These are phyloP conservation scores for Gossypium laxum DNA, from an alignment of 441 rosid genomes.

Conservation along the genomic window DNA sequence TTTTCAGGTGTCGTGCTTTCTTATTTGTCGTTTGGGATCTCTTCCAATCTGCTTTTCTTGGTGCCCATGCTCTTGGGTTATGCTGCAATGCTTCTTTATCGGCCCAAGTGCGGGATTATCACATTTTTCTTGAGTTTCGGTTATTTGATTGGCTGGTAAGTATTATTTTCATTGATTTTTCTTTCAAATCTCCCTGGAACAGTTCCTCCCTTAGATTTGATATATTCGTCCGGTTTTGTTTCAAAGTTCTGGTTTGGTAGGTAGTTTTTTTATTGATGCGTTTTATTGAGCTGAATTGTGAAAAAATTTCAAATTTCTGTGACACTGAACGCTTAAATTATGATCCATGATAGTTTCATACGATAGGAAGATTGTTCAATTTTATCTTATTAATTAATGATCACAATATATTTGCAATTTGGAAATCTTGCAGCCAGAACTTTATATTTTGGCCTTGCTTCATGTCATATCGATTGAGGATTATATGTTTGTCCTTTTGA, in stretches of 20 bases:
- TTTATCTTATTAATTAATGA: background rate
- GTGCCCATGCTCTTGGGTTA: constrained; percentile 74
- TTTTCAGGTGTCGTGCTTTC: constrained; percentile 62
- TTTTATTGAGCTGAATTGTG: background rate
- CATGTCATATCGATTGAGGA: background rate
- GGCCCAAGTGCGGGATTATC: constrained; percentile 55
- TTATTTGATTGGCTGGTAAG: constrained; percentile 84
- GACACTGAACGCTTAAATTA: background rate
- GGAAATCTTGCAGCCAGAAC: background rate
- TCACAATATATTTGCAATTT: background rate
- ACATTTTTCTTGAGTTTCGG: constrained; percentile 69
- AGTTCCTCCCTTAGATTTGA: too few relatives aligned
- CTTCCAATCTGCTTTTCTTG: constrained; percentile 83
- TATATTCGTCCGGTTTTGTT: too few relatives aligned
- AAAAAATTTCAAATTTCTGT: background rate
- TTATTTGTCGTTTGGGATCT: constrained; percentile 75
- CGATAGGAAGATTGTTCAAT: background rate
- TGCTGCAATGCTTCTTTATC: constrained; percentile 59
- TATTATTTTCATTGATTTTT: background rate
- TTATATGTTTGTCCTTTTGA: background rate
- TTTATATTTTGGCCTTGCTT: background rate
- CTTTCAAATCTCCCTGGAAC: background rate
- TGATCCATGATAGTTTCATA: background rate
- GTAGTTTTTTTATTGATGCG: too few relatives aligned
- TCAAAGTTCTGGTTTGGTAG: too few relatives aligned